phyloP scores from a whole-genome alignment of 192 early-diverging fungal species.

The Podila horticola region DNA sequence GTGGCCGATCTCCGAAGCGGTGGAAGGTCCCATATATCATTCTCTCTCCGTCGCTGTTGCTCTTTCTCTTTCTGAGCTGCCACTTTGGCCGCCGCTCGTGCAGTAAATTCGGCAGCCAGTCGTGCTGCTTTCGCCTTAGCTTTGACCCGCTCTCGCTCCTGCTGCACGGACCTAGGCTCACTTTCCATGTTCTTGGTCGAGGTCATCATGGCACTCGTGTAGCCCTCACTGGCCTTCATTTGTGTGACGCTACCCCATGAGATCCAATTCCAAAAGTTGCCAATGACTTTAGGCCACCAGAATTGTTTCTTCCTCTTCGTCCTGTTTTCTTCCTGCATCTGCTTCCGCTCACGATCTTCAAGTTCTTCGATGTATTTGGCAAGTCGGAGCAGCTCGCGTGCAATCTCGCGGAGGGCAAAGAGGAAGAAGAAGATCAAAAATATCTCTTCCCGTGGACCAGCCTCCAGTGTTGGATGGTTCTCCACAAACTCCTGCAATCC shows the following conservation, averaged over 20 bases:
- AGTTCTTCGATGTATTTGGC: slow-evolving; percentile 4
- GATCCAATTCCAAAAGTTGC: slow-evolving; percentile 14
- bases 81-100: background rate
- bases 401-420: slow-evolving; percentile 53
- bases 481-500: slow-evolving; percentile 4
- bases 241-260: slow-evolving; percentile 9
- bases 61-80: slow-evolving; percentile 20
- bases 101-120: background rate
- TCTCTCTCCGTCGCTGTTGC: background rate
- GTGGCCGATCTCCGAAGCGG: background rate
- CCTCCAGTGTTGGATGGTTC: slow-evolving; percentile 7
- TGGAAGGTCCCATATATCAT: background rate
- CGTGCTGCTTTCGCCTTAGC: slow-evolving; percentile 2
- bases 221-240: slow-evolving; percentile 5
- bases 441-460: slow-evolving; percentile 47
- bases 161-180: background rate
- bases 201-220: slow-evolving; percentile 2
- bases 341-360: background rate
- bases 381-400: slow-evolving; percentile 35
- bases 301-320: background rate
- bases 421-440: slow-evolving; percentile 58
- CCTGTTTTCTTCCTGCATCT: slow-evolving; percentile 1
- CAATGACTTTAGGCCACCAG: slow-evolving; percentile 25
- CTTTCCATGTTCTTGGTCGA: slow-evolving; percentile 4
- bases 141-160: slow-evolving; percentile 2